Base-by-base conservation (phyloP, 1,139 yeast genomes). In the Geotrichum armillariae region DNA sequence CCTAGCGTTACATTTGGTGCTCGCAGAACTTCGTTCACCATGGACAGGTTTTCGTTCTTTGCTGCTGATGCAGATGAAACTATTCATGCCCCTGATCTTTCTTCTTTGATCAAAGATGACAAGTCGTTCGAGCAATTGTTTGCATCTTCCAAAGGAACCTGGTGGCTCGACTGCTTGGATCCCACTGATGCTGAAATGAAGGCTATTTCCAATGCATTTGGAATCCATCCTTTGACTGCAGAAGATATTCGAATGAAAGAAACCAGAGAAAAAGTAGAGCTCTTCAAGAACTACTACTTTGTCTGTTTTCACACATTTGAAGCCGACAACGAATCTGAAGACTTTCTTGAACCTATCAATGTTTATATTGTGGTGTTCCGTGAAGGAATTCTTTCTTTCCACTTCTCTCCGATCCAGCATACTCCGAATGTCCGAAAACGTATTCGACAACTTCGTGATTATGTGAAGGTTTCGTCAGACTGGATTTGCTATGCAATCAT, bases 121-220 rank as follows among this genome's bases (percentile, higher is more conserved):
- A 53, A 80, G 81, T 23, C 48, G 31, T 27, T 44, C 32, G 42
- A 43, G 22, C 27, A 16, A 7, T 68, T 89, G 41, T 89, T 90
- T 66, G 75, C 76, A 47, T 72, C 74, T 37, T 76, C 77, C 12
- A 80, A 80, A 47, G 81, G 84, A 1, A 69, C 76, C 20, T 74
- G 77, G 77, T 93, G 99, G 97, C 75, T 93, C 7, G 98, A 93
- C 67, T 88, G 94, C 27, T 73, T 87, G 52, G 85, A 90, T 61
- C 99, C 99, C 2, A 86, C 96, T 0, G 98, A 91, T 61, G 94
- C 86, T 56, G 99, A 93, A 66, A 90, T 93, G 96, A 89, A 88
- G 64, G 91, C 87, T 0, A 62, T 93, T n/a, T 82, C 95, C 21
- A 89, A 90, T 61, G 85, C 97, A 0, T 93, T 93, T 69, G 95